Evolutionary conservation across 2,329 filamentous ascomycete species (phyloP).

Genomic region (Phoma herbarum): DNA sequence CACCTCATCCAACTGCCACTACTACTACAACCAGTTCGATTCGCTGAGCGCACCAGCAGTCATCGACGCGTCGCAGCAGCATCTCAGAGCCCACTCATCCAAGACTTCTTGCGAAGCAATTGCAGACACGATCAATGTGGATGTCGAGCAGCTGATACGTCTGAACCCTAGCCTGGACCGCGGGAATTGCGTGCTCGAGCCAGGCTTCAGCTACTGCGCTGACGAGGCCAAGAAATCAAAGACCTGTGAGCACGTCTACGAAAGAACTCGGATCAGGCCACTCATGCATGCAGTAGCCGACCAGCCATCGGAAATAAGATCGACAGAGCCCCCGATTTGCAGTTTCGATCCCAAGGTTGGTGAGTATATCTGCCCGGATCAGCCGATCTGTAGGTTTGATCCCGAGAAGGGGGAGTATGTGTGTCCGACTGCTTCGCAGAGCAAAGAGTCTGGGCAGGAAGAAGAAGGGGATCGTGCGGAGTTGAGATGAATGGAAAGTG

Average conservation of each 20-base stretch:
- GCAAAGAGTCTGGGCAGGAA: neutral
- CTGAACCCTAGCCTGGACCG: slow-evolving; percentile 10
- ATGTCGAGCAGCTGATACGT: neutral
- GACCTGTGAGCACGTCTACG: neutral
- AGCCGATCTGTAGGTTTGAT: neutral
- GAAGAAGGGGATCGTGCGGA: neutral
- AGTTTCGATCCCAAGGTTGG: slow-evolving; percentile 9
- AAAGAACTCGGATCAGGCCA: too few relatives aligned
- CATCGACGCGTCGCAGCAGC: neutral
- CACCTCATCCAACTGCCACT: neutral
- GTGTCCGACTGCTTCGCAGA: neutral
- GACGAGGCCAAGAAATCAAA: neutral
- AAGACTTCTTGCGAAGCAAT: neutral
- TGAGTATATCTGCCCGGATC: slow-evolving; percentile 5
- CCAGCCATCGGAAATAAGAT: too few relatives aligned
- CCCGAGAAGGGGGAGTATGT: neutral
- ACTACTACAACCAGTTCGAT: slow-evolving; percentile 3
- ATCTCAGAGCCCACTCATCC: neutral
- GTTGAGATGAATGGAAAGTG: neutral
- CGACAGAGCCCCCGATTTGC: slow-evolving; percentile 4
- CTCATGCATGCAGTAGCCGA: too few relatives aligned
- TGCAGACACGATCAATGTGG: neutral
- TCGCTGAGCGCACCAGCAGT: neutral
- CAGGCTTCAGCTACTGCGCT: slow-evolving; percentile 3
- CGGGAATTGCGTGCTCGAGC: neutral